These are phyloP conservation scores for Aureoboletus auriporus DNA, from an alignment of 768 basidiomycete species.

Conservation along the genomic window DNA sequence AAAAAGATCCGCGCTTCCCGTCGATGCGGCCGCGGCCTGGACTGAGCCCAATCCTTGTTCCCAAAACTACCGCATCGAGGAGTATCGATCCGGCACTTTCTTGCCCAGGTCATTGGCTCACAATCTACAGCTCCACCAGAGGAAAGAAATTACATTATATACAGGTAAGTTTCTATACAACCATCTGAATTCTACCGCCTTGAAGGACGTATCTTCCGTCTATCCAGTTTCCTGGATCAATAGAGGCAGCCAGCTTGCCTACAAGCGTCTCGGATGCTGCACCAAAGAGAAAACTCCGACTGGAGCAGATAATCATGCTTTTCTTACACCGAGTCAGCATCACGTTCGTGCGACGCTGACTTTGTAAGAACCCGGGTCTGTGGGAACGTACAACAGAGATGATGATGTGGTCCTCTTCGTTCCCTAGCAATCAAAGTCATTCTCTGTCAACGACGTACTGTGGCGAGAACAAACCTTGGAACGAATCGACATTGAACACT, in stretches of 20 bases:
- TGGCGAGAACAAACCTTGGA: constrained; percentile 56
- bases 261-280: constrained; percentile 19
- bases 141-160: no score
- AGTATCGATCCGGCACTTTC: no score
- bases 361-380: constrained; percentile 60
- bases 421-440: constrained; percentile 45
- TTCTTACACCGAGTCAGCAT: constrained; percentile 77
- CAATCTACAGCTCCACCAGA: no score
- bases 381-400: constrained; percentile 63
- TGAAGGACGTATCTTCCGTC: constrained; percentile 7
- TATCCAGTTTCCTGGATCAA: constrained; percentile 14
- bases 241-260: constrained; percentile 19
- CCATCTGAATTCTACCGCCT: neutral
- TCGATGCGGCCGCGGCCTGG: no score
- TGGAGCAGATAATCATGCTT: constrained; percentile 72
- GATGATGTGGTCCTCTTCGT: constrained; percentile 74
- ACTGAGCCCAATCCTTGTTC: no score
- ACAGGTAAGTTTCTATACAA: no score
- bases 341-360: constrained; percentile 70
- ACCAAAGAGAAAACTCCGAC: constrained; percentile 25
- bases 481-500: constrained; percentile 74
- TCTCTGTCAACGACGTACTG: neutral
- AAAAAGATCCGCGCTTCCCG: neutral
- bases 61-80: no score
- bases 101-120: no score